Evolutionary conservation across 371 early-diverging fungal species (phyloP), one percentile per base, ranked within the genome.

Genomic region (Cokeromyces recurvatus): DNA sequence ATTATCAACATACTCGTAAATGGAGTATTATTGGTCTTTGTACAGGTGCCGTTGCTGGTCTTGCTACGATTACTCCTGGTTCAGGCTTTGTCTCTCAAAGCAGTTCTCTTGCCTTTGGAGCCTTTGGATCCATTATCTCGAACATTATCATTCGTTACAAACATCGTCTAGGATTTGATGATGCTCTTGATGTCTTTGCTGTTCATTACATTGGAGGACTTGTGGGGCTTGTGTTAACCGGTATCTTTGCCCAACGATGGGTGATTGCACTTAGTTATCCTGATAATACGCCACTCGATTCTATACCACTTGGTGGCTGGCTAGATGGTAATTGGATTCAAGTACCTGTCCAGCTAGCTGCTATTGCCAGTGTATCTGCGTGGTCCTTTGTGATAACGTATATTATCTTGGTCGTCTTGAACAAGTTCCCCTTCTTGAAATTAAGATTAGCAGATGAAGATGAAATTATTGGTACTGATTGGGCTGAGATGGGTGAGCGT

Each of bases 11-110:
- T 51, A 64, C 74, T 27, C 69, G 71, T 48, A 85, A 85, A 66
- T 69, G 85, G 54, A 84, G 90, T 4, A 79, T 84, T 43, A 78
- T 92, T 19, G 91, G 90, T 17, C 81, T 87, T 53, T 91, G 91
- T 71, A 83, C 86, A 5, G 93, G 93, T 24, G 91, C 85, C 2
- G 84, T 90, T 5, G 84, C 85, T n/a, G 92, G 87, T n/a, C 68
- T 91, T 32, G 91, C 87, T 10, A 84, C 79, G 4, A 79, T 89
- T 49, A 91, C 92, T 1, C 92, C 92, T 0, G 86, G 79, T 0
- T 78, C 84, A 29, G 89, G 89, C 16, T 85, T 70, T 45, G 87
- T 90, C 11, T 69, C 77, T 14, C 82, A 87, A 10, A 79, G 82
- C 57, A 79, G 85, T 11, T 73, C 87, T 7, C 57, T 89, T 24